phyloP scores from a whole-genome alignment of 768 basidiomycete species.

The Xerocomellus dryophilus region DNA sequence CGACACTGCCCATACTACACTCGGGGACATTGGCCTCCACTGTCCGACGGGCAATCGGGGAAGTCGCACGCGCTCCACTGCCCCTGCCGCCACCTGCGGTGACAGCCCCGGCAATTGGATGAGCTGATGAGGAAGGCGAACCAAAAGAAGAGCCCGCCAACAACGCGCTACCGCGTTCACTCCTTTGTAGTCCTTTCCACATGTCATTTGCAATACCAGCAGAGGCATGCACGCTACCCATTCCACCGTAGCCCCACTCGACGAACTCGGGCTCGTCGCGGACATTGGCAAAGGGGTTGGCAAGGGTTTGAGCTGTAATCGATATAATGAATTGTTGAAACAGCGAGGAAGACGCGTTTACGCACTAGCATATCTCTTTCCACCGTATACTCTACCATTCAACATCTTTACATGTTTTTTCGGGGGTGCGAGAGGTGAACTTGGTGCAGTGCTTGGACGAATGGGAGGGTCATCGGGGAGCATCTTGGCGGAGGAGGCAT shows the following conservation, averaged over 20 bases:
- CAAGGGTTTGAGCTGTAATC: slow-evolving; percentile 29
- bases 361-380: slow-evolving; percentile 30
- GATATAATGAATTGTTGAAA: not conserved
- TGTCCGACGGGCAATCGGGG: slow-evolving; percentile 13
- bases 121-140: slow-evolving; percentile 15
- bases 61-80: slow-evolving; percentile 11
- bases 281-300: slow-evolving; percentile 63
- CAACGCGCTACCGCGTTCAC: slow-evolving; percentile 26
- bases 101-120: slow-evolving; percentile 27
- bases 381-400: slow-evolving; percentile 84
- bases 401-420: slow-evolving; percentile 59
- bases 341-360: not conserved
- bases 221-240: slow-evolving; percentile 54
- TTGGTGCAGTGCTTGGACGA: slow-evolving; percentile 14
- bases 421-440: not conserved
- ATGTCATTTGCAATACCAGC: slow-evolving; percentile 28
- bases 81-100: slow-evolving; percentile 14
- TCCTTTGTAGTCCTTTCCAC: slow-evolving; percentile 28
- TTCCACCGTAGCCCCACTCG: slow-evolving; percentile 89
- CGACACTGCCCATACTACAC: slow-evolving; percentile 30
- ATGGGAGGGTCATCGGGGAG: not conserved
- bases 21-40: slow-evolving; percentile 18
- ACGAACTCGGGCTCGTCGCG: slow-evolving; percentile 77
- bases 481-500: slow-evolving; percentile 13
- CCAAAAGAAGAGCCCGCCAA: slow-evolving; percentile 13